Conservation (phyloP, 2,329 filamentous ascomycete species). For the Colletotrichum incanum region DNA sequence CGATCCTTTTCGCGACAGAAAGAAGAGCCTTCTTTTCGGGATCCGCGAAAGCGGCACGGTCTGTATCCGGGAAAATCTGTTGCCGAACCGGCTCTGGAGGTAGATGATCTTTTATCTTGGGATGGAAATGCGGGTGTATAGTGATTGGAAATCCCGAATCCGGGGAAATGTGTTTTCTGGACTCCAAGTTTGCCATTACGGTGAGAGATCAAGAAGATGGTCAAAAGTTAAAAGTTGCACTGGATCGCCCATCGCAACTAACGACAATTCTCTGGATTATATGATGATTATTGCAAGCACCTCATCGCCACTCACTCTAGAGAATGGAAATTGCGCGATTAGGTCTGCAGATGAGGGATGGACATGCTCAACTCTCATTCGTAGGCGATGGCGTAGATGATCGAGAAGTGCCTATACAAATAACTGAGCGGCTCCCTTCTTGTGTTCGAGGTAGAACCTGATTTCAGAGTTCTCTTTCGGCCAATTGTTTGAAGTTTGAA, state of each 20-base stretch:
- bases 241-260: too few relatives aligned
- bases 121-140: slow-evolving; percentile 63
- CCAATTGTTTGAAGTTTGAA: too few relatives aligned
- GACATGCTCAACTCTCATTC: slow-evolving; percentile 3
- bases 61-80: slow-evolving; percentile 50
- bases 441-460: too few relatives aligned
- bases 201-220: not conserved
- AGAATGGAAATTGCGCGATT: slow-evolving; percentile 6
- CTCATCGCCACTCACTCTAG: not conserved
- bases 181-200: slow-evolving; percentile 58
- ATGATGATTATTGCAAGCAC: too few relatives aligned
- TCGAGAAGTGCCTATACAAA: too few relatives aligned
- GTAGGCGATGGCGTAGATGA: not conserved
- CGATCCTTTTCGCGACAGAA: slow-evolving; percentile 54
- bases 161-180: slow-evolving; percentile 63
- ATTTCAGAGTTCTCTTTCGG: too few relatives aligned
- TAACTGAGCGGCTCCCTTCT: too few relatives aligned
- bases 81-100: slow-evolving; percentile 57
- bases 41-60: slow-evolving; percentile 53
- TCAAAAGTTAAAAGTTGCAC: too few relatives aligned
- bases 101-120: slow-evolving; percentile 58
- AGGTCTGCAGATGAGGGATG: not conserved
- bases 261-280: not conserved
- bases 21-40: slow-evolving; percentile 58
- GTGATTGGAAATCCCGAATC: slow-evolving; percentile 64